Base-by-base conservation (phyloP, 1,139 yeast species). In the Protomyces inundatus region DNA sequence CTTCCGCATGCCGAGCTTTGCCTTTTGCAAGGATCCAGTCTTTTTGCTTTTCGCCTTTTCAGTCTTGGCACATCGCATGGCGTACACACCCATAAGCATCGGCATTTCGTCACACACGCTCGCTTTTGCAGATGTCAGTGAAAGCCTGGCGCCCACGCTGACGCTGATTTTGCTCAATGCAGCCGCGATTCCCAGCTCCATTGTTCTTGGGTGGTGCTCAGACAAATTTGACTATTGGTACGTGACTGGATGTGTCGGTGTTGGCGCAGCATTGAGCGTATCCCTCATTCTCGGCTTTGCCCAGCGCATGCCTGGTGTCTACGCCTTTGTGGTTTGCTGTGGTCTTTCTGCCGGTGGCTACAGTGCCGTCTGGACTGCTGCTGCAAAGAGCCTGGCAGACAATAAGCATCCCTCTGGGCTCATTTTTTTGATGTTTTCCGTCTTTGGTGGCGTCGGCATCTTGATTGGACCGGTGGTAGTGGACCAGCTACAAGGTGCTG, bases 201-300 rank as follows among this genome's bases (percentile, higher is more conserved):
- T 55, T 33, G 54, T 46, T 10, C 7, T 52, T 2, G 60, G 60
- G n/a, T 55, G 48, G 23, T 23, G 45, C 2, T 55, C 60, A 10
- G 60, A 55, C 37, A 39, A 42, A 4, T 39, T 55, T n/a, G 30
- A 12, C 45, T 55, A 46, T 7, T 55, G 60, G 60, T 36, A 55
- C 10, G 60, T 55, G 42, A 55, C 45, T 53, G 35, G 10, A 7
- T 14, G 30, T 6, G 46, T 53, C 14, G 60, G 60, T 14, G 23
- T 52, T 33, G 46, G 54, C 2, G 53, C 46, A 4, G 34, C 46
- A 33, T 23, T 55, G 53, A 42, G 54, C 6, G 60, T 42, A 1
- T 53, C 60, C 10, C 60, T 55, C 39, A 45, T 55, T 16, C 54
- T 55, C 16, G 60, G 60, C 16, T 55, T 55, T 30, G 60, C 60